Base-by-base conservation (phyloP, 2,329 filamentous ascomycete species). In the Eutypella sp. region DNA sequence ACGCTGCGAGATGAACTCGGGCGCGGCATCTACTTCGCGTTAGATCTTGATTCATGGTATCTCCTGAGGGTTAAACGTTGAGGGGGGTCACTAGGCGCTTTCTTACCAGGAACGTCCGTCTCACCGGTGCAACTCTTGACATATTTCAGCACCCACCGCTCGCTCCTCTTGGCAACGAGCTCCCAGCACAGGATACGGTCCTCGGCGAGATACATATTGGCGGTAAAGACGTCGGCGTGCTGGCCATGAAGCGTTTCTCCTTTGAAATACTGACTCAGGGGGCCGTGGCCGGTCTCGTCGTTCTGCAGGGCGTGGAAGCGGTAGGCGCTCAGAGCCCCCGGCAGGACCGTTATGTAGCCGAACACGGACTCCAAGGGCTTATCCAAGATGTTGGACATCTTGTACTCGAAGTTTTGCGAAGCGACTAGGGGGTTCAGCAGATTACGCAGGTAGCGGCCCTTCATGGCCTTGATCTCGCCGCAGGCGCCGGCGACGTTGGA, bases 311-410 rank as follows among this genome's bases (percentile, higher is more conserved):
- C 93, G 9, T 96, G 79, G 65, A 89, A 99, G 33, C 93, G 86
- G 67, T 99, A 99, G 18, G 93, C 93, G n/a, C 92, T 97, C 69
- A 99, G 96, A 47, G 93, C 93, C 73, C 93, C 93, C 1, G 93
- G 93, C 62, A 99, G 75, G 60, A 99, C 93, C 38, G 89, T 89
- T 63, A 99, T 97, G 71, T 97, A 99, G 40, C 93, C 93, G 66
- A 99, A 99, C 0, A 92, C 89, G 4, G 92, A 97, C 65, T 99
- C 93, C 34, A 99, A 74, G 2, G 93, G 93, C 71, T 99, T 99
- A 67, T 99, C 93, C 38, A 99, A 78, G 62, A 99, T 99, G 62
- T 99, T 99, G 67, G 89, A 96, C 87, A 99, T 96, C 78, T 99
- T 99, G 78, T 99, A 99, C 72, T 99, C 93, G 59, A 99, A 99